Evolutionary conservation across 2,329 filamentous ascomycete species (phyloP), one percentile per base, ranked within the genome.

Genomic region (Rhinocladiella similis): DNA sequence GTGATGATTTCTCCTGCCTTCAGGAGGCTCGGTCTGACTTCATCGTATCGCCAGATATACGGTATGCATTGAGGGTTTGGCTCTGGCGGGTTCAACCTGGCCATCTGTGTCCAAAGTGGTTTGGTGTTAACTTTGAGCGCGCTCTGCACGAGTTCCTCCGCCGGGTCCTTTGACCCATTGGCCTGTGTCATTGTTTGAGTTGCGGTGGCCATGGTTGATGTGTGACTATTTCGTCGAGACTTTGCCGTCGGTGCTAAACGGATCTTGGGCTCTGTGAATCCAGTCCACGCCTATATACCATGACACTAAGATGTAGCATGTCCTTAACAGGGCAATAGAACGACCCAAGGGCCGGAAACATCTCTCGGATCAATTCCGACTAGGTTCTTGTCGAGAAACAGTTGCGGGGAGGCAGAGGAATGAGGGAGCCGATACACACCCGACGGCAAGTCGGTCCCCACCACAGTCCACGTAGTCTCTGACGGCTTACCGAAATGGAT

Each of bases 41-140:
- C 56, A 12, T 69, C 64, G 56, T 75, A 75, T n/a, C 68, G 66
- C 72, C 67, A 72, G 33, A 63, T 59, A 42, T 62, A 57, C 22
- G 61, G 61, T 14, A 63, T 50, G 33, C 56, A 59, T 19, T 47
- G 45, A 5, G 61, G 61, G 42, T 63, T 61, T 10, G 61, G 61
- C 50, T 54, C 59, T n/a, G 61, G 59, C n/a, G 61, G 61, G 42
- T 63, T 63, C 43, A 63, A 46, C 16, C 81, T 68, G 4, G 70
- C 60, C 69, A 85, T 83, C 53, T 80, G 83, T 6, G 78, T 69
- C 75, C 79, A 84, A 0, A 83, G 66, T 0, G 78, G 74, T 0
- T 68, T 58, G 16, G 61, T 63, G 46, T 63, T 45, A 22, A 60
- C 59, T 22, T 61, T 61, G 53, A 61, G 58, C 27, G 57, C 58